Evolutionary conservation across 495 filamentous ascomycete genomes (phyloP).

Genomic region (Daldinia loculata): DNA sequence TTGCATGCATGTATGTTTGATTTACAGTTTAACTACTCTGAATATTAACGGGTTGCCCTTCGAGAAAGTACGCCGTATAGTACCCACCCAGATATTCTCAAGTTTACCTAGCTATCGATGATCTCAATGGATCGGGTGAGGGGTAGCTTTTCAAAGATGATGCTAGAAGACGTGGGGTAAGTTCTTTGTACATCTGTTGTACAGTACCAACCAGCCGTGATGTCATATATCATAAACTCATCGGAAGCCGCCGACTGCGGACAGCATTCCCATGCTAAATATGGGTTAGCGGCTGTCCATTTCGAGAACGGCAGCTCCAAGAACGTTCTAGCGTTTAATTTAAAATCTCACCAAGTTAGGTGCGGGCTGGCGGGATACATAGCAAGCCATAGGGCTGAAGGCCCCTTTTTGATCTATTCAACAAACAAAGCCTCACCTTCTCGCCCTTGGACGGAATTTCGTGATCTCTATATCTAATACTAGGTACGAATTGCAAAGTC

Average conservation of each 20-base stretch:
- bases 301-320: background rate
- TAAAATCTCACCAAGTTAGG: constrained; percentile 3
- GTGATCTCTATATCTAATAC: background rate
- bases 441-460: background rate
- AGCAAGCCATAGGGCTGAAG: constrained; percentile 31
- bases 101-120: constrained; percentile 9
- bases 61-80: too few relatives aligned
- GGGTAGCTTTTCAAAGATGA: constrained; percentile 22
- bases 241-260: constrained; percentile 19
- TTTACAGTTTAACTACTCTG: too few relatives aligned
- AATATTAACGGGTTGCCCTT: too few relatives aligned
- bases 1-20: too few relatives aligned
- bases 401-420: background rate
- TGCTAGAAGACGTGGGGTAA: constrained; percentile 25
- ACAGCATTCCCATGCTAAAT: background rate
- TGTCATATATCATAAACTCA: constrained; percentile 25
- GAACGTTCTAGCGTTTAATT: background rate
- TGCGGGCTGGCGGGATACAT: too few relatives aligned
- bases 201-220: constrained; percentile 10
- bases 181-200: too few relatives aligned
- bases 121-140: constrained; percentile 23
- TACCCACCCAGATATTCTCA: background rate
- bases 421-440: background rate
- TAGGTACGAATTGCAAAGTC: background rate
- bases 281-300: constrained; percentile 5